Evolutionary conservation across 1,284 basidiomycete genomes (phyloP).

Genomic region (Sporisorium iseilematis-ciliati): DNA sequence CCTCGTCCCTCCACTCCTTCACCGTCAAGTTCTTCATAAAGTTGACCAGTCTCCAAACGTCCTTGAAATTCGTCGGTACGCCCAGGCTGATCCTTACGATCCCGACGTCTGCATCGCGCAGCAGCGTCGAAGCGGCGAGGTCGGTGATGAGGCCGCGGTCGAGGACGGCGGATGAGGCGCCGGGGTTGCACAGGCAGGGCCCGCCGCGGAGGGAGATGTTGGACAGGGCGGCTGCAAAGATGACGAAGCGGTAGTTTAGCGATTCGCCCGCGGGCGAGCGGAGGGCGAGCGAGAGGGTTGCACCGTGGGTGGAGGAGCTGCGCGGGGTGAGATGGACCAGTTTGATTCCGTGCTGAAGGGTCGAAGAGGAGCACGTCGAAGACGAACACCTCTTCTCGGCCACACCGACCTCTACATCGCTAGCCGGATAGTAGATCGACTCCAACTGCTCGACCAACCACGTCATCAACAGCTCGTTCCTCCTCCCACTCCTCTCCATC

Average conservation of each 20-base stretch:
- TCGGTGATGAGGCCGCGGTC: constrained; percentile 29
- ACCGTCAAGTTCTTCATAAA: constrained; percentile 16
- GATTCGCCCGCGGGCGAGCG: constrained; percentile 22
- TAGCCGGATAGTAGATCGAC: constrained; percentile 17
- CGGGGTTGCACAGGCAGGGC: constrained; percentile 44
- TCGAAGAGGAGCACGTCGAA: background rate
- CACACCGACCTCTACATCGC: background rate
- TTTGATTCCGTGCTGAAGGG: background rate
- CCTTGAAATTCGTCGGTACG: constrained; percentile 21
- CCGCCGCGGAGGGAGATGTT: constrained; percentile 35
- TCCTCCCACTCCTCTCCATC: background rate
- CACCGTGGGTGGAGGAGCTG: background rate
- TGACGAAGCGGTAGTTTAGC: constrained; percentile 72
- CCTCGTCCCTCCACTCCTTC: background rate
- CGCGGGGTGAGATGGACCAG: background rate
- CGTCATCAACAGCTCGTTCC: constrained; percentile 17
- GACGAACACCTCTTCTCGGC: background rate
- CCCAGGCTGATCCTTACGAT: constrained; percentile 28
- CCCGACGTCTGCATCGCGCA: constrained; percentile 33
- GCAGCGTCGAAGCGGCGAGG: constrained; percentile 4
- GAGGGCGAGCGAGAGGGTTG: constrained; percentile 27
- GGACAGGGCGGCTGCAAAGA: constrained; percentile 70
- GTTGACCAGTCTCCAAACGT: constrained; percentile 19
- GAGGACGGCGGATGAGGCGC: constrained; percentile 25
- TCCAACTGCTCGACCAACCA: constrained; percentile 25